Evolutionary conservation across 305 asterid species (phyloP).

Genomic region (Solanum hybrid): DNA sequence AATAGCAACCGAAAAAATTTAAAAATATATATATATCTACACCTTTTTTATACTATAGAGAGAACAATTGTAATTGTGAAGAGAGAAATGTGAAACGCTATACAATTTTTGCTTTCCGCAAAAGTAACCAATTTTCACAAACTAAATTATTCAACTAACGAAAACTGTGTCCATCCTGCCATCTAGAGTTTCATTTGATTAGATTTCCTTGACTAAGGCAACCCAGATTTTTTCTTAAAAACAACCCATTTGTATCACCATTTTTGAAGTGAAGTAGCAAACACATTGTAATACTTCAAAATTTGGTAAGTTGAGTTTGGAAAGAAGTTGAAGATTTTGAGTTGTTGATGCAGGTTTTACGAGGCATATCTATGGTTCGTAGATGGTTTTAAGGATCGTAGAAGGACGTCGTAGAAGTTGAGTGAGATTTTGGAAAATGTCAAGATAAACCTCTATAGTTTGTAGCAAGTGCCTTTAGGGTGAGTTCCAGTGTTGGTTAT

Average conservation of each 20-base stretch:
- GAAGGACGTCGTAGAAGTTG: not conserved
- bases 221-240: not conserved
- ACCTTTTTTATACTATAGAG: not conserved
- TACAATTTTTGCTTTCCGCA: not conserved
- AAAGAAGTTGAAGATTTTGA: not conserved
- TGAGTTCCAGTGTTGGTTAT: not conserved
- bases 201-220: not conserved
- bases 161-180: not conserved
- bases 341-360: not conserved
- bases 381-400: not conserved
- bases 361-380: not conserved
- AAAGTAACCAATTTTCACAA: not conserved
- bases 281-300: not conserved
- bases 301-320: not conserved
- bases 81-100: not conserved
- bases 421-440: not conserved
- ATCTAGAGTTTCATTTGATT: not conserved
- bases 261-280: not conserved
- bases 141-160: not conserved
- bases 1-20: not conserved
- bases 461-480: not conserved
- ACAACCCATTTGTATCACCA: not conserved
- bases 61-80: not conserved
- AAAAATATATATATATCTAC: not conserved
- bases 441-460: not conserved